Evolutionary conservation across 768 basidiomycete genomes (phyloP).

Genomic region (Boletus huronensis): DNA sequence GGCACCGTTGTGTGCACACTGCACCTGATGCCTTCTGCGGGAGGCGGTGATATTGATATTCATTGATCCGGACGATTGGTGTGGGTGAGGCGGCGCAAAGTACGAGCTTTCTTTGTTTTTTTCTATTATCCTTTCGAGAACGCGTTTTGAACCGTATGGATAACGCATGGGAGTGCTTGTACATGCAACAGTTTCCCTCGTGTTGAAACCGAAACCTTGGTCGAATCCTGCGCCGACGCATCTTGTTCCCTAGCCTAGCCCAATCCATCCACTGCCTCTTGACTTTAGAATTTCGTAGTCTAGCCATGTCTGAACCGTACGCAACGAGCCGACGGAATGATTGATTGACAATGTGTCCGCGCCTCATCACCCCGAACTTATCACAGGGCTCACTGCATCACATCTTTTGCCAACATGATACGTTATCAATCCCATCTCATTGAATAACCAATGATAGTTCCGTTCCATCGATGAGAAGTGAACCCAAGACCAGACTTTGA

Average conservation of each 20-base stretch:
- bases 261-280: background rate
- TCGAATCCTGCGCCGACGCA: too few relatives aligned
- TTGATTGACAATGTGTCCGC: background rate
- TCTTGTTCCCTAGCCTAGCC: background rate
- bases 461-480: background rate
- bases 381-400: too few relatives aligned
- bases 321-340: background rate
- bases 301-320: background rate
- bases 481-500: background rate
- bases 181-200: background rate
- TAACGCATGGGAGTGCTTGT: background rate
- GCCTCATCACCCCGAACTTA: background rate
- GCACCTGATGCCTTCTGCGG: slow-evolving; percentile 2
- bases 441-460: background rate
- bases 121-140: slow-evolving; percentile 4
- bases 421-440: background rate
- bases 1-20: background rate
- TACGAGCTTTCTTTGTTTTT: slow-evolving; percentile 4
- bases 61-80: background rate
- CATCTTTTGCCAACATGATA: background rate
- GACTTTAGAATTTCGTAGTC: background rate
- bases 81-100: slow-evolving; percentile 16
- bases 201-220: background rate
- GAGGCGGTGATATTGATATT: slow-evolving; percentile 1
- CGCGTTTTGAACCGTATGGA: background rate